Evolutionary conservation across 2,329 filamentous ascomycete genomes (phyloP).

Genomic region (Amesomyces nigricolor): DNA sequence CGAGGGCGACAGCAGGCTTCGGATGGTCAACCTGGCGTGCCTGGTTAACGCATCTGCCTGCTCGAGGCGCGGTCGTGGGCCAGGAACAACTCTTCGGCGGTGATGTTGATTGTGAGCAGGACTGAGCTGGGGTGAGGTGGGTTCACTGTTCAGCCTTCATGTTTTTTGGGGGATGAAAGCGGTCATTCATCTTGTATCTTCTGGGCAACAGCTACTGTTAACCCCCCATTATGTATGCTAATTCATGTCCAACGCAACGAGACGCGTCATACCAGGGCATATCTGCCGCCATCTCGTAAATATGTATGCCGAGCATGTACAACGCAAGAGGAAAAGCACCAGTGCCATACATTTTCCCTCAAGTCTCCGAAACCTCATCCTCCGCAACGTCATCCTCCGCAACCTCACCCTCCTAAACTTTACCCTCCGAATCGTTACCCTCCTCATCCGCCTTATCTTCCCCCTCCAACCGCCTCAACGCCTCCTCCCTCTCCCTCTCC

Average conservation of each 20-base stretch:
- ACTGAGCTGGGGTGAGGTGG: background rate
- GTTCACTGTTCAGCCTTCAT: conserved; percentile 32
- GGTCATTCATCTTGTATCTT: too few relatives aligned
- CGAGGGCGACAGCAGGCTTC: too few relatives aligned
- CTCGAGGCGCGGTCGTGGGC: conserved; percentile 26
- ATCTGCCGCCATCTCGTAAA: too few relatives aligned
- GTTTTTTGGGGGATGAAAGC: conserved; percentile 30
- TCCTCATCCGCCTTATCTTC: too few relatives aligned
- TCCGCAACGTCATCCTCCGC: background rate
- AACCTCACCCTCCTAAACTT: background rate
- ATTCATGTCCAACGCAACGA: too few relatives aligned
- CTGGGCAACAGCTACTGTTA: too few relatives aligned
- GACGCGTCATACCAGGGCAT: too few relatives aligned
- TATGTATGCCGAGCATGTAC: conserved; percentile 1
- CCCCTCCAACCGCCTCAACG: conserved; percentile 15
- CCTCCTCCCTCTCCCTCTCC: conserved; percentile 14
- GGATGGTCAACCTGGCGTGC: too few relatives aligned
- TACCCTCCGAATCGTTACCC: conserved; percentile 8
- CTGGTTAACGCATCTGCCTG: too few relatives aligned
- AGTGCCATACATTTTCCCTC: background rate
- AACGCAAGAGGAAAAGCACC: background rate
- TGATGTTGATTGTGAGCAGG: conserved; percentile 31
- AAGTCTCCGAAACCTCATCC: too few relatives aligned
- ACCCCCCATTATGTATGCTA: too few relatives aligned
- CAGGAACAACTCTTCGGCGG: conserved; percentile 34